Percentiles rank a stretch among this genome's conserved stretches.
phyloP scores from a whole-genome alignment of 805 yeast genomes.

The Isabelozyma pseudorhagii region DNA sequence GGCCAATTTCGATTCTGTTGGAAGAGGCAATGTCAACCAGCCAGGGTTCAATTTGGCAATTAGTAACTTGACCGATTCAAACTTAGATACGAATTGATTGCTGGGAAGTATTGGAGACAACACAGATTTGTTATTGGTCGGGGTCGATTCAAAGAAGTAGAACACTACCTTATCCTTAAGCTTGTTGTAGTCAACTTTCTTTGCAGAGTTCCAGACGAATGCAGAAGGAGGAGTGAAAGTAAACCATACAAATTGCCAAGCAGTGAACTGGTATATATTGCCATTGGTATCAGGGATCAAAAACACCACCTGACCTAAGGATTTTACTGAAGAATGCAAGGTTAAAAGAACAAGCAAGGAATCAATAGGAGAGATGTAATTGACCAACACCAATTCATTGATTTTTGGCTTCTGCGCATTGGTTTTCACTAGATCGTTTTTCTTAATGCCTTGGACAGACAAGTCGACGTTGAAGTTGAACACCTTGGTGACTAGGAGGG shows the following conservation, averaged over 20 bases:
- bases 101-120: conserved; percentile 49
- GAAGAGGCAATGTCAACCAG: conserved; percentile 34
- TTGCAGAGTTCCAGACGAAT: conserved; percentile 7
- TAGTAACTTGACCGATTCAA: conserved; percentile 24
- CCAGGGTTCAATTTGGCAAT: conserved; percentile 38
- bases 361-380: conserved; percentile 60
- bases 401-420: conserved; percentile 29
- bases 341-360: conserved; percentile 32
- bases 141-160: conserved; percentile 75
- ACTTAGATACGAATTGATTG: neutral
- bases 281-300: conserved; percentile 40
- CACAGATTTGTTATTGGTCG: conserved; percentile 78
- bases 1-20: conserved; percentile 15
- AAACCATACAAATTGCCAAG: conserved; percentile 24
- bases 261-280: conserved; percentile 20
- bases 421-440: conserved; percentile 33
- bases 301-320: conserved; percentile 19
- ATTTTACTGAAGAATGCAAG: conserved; percentile 15
- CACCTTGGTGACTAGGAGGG: conserved; percentile 8
- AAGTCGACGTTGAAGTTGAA: conserved; percentile 27
- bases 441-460: conserved; percentile 49
- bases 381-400: conserved; percentile 53
- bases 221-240: conserved; percentile 12
- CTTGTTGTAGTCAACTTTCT: conserved; percentile 13
- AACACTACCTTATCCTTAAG: conserved; percentile 42